phyloP scores from a whole-genome alignment of 192 early-diverging fungal genomes.

The Rhizophagus sp. region DNA sequence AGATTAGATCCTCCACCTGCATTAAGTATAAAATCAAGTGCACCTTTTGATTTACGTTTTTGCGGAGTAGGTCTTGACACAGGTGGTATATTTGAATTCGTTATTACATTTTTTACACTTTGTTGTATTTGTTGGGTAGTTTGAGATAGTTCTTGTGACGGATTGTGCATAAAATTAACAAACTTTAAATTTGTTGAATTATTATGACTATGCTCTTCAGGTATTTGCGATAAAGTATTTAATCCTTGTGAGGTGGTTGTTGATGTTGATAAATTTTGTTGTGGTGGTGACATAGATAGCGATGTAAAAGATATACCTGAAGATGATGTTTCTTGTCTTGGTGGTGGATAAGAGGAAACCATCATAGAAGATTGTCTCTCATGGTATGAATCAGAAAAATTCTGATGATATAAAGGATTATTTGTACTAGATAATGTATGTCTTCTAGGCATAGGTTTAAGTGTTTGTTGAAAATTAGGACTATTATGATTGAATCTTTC shows the following conservation, averaged over 20 bases:
- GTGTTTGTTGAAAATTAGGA: neutral
- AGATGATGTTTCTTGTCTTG: neutral
- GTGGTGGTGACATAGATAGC: neutral
- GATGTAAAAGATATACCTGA: neutral
- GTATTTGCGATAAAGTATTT: neutral
- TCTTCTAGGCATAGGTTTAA: neutral
- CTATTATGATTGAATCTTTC: slow-evolving; percentile 13
- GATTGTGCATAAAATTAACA: neutral
- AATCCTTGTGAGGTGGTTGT: neutral
- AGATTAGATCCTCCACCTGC: neutral
- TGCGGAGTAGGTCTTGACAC: neutral
- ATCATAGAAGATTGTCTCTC: neutral
- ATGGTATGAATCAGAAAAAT: neutral
- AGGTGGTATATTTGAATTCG: neutral
- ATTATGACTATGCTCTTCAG: neutral
- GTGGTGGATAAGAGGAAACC: neutral
- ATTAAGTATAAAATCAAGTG: slow-evolving; percentile 26
- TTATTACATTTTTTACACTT: neutral
- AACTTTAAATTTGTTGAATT: neutral
- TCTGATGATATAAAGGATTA: neutral
- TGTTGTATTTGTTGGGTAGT: neutral
- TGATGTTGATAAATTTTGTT: neutral
- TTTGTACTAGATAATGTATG: neutral
- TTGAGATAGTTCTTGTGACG: neutral
- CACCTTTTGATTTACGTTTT: slow-evolving; percentile 25